Conservation (phyloP, 2,329 filamentous ascomycete species). For the Aureobasidium lini region DNA sequence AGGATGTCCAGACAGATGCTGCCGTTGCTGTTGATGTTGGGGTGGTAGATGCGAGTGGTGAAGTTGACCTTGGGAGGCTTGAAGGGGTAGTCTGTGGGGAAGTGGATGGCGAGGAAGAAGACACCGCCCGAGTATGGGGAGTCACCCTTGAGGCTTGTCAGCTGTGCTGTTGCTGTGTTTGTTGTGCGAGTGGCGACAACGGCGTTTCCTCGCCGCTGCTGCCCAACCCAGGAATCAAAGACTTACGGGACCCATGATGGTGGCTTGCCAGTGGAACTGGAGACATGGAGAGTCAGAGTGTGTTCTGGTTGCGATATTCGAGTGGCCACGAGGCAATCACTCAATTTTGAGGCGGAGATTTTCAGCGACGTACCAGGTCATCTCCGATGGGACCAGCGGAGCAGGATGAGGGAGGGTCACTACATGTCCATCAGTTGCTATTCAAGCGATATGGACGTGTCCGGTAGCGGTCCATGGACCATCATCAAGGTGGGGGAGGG, state of each 20-base stretch:
- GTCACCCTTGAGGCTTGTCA: constrained; percentile 56
- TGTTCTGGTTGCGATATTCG: constrained; percentile 16
- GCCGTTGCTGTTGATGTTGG: constrained; percentile 99
- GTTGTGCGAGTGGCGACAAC: constrained; percentile 8
- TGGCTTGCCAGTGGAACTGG: constrained; percentile 99
- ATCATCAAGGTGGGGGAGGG: constrained; percentile 10
- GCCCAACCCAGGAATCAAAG: neutral
- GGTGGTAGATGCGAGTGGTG: constrained; percentile 98
- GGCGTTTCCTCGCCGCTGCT: neutral
- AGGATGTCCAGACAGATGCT: constrained; percentile 98
- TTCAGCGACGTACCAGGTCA: constrained; percentile 72
- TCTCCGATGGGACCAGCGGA: constrained; percentile 94
- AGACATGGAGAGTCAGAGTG: constrained; percentile 26
- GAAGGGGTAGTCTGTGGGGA: constrained; percentile 99
- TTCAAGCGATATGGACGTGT: constrained; percentile 2
- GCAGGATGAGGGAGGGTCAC: constrained; percentile 97
- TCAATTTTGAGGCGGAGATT: constrained; percentile 11
- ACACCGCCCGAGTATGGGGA: constrained; percentile 97
- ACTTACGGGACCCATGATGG: constrained; percentile 98
- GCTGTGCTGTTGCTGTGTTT: neutral
- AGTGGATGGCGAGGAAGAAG: constrained; percentile 98
- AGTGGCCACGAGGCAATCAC: constrained; percentile 12
- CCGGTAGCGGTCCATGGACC: neutral
- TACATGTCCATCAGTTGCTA: constrained; percentile 38
- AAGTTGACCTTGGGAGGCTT: constrained; percentile 99